Evolutionary conservation across 495 filamentous ascomycete species (phyloP), one percentile per base, ranked within the genome.

Genomic region (Amphirosellinia nigrospora): DNA sequence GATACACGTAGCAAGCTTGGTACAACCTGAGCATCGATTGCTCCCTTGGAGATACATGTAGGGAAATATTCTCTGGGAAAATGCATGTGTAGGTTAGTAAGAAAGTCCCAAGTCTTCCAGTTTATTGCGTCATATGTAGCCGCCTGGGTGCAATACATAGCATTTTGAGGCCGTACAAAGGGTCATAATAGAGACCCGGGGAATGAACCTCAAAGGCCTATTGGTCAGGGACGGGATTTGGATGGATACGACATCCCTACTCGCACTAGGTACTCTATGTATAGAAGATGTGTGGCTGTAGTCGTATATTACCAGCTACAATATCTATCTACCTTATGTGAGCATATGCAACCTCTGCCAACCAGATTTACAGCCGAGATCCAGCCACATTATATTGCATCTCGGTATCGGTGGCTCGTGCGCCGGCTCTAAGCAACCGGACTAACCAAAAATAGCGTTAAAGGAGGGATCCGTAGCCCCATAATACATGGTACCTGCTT

Each of bases 341-440:
- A 45, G 19, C 41, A 45, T 16, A 45, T 16, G 34, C 34, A 36
- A 36, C 34, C 34, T 36, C 3, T 36, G 34, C 55, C 55, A 41
- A n/a, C 58, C n/a, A 41, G 58, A 36, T 13, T 64, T 43, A 52
- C 62, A 52, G n/a, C 38, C 45, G 41, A 50, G 30, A 50, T 52
- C 36, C 63, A 55, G 63, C 48, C 63, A 55, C 63, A 39, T 7
- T 28, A 30, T 38, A 36, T 52, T 48, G 23, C 60, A 63, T 64
- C 62, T 21, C 11, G 62, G 32, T 41, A 28, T 56, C 21, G 52
- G 16, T 58, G 64, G 48, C 64, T 58, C 23, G 50, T 56, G 64
- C 52, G 19, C 16, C n/a, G 26, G 16, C 2, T 7, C 23, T 53
- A 53, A 23, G 50, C 11, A 4, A 2, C 13, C 50, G 7, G 13